Percentiles rank a stretch among this genome's conserved stretches.
Evolutionary conservation across 225 moss, liverwort and hornwort genomes (phyloP).

Genomic region (Ulota crispa): DNA sequence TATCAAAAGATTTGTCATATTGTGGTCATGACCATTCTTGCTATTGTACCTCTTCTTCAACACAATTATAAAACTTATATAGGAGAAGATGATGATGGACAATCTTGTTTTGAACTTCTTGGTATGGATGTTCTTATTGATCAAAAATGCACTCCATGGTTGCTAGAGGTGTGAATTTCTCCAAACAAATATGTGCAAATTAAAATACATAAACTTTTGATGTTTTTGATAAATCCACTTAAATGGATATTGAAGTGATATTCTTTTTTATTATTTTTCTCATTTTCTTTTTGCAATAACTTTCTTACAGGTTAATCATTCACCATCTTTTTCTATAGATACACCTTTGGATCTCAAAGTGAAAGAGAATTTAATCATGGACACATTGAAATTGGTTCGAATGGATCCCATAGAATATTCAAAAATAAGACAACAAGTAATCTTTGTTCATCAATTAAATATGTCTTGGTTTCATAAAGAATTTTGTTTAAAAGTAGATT

Average conservation of each 20-base stretch:
- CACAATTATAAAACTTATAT: slow-evolving; percentile 88
- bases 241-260: background rate
- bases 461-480: background rate
- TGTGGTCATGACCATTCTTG: slow-evolving; percentile 92
- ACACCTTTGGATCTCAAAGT: slow-evolving; percentile 83
- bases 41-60: slow-evolving; percentile 82
- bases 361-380: slow-evolving; percentile 74
- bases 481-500: accelerated
- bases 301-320: slow-evolving; percentile 76
- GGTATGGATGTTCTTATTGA: slow-evolving; percentile 94
- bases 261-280: too few species aligned
- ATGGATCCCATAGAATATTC: slow-evolving; percentile 70
- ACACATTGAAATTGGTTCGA: slow-evolving; percentile 71
- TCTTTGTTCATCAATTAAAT: background rate
- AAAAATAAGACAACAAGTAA: slow-evolving; percentile 58
- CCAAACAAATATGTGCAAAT: background rate
- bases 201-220: too few species aligned
- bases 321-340: slow-evolving; percentile 88
- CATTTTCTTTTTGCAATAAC: too few species aligned
- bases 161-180: slow-evolving; percentile 64
- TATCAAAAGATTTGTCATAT: slow-evolving; percentile 81
- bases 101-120: slow-evolving; percentile 85
- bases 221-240: accelerated
- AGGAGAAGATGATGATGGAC: slow-evolving; percentile 69
- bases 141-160: slow-evolving; percentile 87